These are phyloP conservation scores for Vinca minor DNA, from an alignment of 257 asterid species.

Conservation along the genomic window DNA sequence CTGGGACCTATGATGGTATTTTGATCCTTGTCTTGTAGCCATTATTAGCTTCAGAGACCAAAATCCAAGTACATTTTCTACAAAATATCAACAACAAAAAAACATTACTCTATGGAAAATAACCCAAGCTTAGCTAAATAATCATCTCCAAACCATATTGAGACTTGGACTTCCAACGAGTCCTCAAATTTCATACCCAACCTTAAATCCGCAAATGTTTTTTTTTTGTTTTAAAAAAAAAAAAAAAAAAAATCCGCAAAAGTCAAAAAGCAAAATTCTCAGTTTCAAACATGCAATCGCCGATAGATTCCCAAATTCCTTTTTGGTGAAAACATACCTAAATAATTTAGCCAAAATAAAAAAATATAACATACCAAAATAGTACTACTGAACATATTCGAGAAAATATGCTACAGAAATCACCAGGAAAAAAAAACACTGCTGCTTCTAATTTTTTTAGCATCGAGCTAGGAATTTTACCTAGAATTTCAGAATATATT, in stretches of 20 bases:
- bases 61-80: background rate
- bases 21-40: conserved; percentile 58
- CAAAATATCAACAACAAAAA: background rate
- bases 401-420: background rate
- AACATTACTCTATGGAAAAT: background rate
- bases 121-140: background rate
- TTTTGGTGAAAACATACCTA: background rate
- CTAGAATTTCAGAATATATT: background rate
- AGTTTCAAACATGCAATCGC: background rate
- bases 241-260: too few relatives aligned
- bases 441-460: background rate
- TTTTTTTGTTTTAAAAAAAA: too few relatives aligned
- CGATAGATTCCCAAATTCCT: background rate
- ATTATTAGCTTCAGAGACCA: conserved; percentile 20
- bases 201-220: background rate
- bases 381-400: background rate
- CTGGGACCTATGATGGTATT: conserved; percentile 29
- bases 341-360: too few relatives aligned
- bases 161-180: background rate
- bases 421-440: background rate
- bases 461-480: background rate
- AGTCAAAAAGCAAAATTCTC: background rate
- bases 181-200: background rate
- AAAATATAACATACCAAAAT: too few relatives aligned
- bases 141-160: background rate